These are phyloP conservation scores for Paraglomus brasilianum DNA, from an alignment of 192 early-diverging fungal species.

Conservation along the genomic window DNA sequence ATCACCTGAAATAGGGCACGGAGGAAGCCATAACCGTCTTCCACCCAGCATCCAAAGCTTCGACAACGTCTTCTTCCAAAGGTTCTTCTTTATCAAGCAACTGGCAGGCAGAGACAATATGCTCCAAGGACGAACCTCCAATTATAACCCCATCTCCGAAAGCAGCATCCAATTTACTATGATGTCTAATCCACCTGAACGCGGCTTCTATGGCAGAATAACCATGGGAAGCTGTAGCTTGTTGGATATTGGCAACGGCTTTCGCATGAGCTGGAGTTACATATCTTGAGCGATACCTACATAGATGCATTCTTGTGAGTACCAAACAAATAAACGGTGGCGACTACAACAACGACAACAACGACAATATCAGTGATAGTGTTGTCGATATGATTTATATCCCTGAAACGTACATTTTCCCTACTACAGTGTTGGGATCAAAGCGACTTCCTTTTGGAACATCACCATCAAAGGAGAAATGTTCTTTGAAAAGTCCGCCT, in stretches of 20 bases:
- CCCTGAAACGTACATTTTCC: slow-evolving; percentile 35
- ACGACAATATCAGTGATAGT: not conserved
- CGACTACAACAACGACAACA: slow-evolving; percentile 3
- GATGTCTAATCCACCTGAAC: slow-evolving; percentile 44
- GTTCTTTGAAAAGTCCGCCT: slow-evolving; percentile 46
- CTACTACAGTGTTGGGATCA: slow-evolving; percentile 37
- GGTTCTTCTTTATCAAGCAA: slow-evolving; percentile 50
- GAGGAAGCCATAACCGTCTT: slow-evolving; percentile 37
- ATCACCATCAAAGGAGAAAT: slow-evolving; percentile 25
- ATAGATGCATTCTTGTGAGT: not conserved
- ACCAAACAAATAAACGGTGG: not conserved
- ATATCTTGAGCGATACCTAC: slow-evolving; percentile 45
- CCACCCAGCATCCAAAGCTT: slow-evolving; percentile 59
- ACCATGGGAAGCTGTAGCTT: slow-evolving; percentile 34
- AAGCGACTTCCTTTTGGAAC: slow-evolving; percentile 41
- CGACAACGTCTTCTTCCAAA: slow-evolving; percentile 50
- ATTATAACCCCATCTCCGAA: slow-evolving; percentile 42
- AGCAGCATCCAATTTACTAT: slow-evolving; percentile 37
- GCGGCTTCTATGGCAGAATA: slow-evolving; percentile 39
- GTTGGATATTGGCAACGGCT: slow-evolving; percentile 48
- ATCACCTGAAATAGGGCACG: slow-evolving; percentile 39
- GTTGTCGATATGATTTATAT: not conserved
- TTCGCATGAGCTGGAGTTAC: slow-evolving; percentile 55
- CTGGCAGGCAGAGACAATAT: slow-evolving; percentile 46
- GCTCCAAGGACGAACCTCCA: slow-evolving; percentile 42